A percentile compares a stretch with the other conserved stretches of the same genome.
Conservation (phyloP, 257 asterid species). For the Penstemon eatonii region DNA sequence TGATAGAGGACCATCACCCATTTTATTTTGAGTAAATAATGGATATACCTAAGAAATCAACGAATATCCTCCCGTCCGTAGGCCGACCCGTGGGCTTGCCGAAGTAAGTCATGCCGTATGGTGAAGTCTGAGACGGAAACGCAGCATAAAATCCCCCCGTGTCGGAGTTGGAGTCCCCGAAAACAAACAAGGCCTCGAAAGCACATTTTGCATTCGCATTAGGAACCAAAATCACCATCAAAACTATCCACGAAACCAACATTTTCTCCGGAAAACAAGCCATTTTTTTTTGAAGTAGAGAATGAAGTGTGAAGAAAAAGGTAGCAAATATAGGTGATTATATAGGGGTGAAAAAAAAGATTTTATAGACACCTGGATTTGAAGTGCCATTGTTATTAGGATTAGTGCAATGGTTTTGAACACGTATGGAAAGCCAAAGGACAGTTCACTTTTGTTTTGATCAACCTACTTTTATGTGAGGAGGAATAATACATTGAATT, state of each 20-base stretch:
- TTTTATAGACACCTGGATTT: too few species aligned
- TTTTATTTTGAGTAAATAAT: neutral
- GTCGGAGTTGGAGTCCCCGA: constrained; percentile 78
- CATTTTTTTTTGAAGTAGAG: constrained; percentile 8
- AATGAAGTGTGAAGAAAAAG: too few species aligned
- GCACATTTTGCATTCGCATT: constrained; percentile 44
- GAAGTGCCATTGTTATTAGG: too few species aligned
- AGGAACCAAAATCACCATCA: constrained; percentile 25
- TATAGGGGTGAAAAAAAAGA: too few species aligned
- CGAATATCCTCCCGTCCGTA: constrained; percentile 61
- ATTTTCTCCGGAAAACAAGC: constrained; percentile 12
- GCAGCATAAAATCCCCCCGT: constrained; percentile 68
- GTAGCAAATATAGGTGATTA: too few species aligned
- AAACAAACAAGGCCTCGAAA: constrained; percentile 57
- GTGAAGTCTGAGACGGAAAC: constrained; percentile 61
- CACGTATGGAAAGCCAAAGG: too few species aligned
- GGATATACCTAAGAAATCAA: constrained; percentile 64
- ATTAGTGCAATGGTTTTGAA: too few species aligned
- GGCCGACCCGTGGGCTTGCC: constrained; percentile 61
- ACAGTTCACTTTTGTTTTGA: too few species aligned
- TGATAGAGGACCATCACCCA: too few species aligned
- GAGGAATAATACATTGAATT: too few species aligned
- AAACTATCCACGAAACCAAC: constrained; percentile 33
- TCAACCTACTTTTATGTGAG: too few species aligned
- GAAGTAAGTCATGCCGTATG: constrained; percentile 77